These are phyloP conservation scores for Coprinopsis strossmayeri DNA, from an alignment of 768 basidiomycete genomes.

Conservation along the genomic window DNA sequence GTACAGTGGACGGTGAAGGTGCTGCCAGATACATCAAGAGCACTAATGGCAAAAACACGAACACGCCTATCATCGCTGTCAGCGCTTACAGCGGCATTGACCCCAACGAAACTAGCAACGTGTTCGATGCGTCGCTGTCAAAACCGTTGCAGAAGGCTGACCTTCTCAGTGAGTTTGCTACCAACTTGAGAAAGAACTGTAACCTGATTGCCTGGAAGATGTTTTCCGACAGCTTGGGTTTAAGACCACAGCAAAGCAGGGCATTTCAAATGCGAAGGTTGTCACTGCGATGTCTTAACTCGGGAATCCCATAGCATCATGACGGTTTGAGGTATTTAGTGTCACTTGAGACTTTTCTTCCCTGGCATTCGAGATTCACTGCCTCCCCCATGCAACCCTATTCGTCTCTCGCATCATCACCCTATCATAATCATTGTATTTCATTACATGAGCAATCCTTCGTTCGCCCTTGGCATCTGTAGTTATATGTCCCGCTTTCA, in stretches of 20 bases:
- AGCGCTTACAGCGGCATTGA: slow-evolving; percentile 81
- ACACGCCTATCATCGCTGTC: slow-evolving; percentile 87
- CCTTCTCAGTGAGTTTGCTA: slow-evolving; percentile 45
- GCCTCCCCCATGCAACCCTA: slow-evolving; percentile 7
- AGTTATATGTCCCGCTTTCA: slow-evolving; percentile 12
- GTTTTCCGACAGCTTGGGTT: slow-evolving; percentile 87
- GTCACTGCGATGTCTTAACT: slow-evolving; percentile 34
- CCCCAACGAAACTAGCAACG: slow-evolving; percentile 51
- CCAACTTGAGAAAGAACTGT: background rate
- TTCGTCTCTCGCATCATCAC: background rate
- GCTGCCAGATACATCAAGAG: slow-evolving; percentile 97
- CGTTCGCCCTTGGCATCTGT: slow-evolving; percentile 7
- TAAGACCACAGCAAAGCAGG: slow-evolving; percentile 73
- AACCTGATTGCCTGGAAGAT: slow-evolving; percentile 20
- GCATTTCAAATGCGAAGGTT: slow-evolving; percentile 45
- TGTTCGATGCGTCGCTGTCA: slow-evolving; percentile 76
- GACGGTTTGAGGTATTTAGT: slow-evolving; percentile 23
- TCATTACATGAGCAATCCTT: slow-evolving; percentile 1
- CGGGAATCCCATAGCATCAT: slow-evolving; percentile 23
- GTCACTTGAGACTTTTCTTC: no score
- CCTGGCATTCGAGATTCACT: no score
- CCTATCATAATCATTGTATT: slow-evolving; percentile 5
- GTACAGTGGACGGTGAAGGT: slow-evolving; percentile 92
- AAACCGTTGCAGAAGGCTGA: slow-evolving; percentile 91
- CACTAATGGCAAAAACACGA: slow-evolving; percentile 91